Base-by-base conservation (phyloP, 2,329 filamentous ascomycete species). In the Claviceps citrina region DNA sequence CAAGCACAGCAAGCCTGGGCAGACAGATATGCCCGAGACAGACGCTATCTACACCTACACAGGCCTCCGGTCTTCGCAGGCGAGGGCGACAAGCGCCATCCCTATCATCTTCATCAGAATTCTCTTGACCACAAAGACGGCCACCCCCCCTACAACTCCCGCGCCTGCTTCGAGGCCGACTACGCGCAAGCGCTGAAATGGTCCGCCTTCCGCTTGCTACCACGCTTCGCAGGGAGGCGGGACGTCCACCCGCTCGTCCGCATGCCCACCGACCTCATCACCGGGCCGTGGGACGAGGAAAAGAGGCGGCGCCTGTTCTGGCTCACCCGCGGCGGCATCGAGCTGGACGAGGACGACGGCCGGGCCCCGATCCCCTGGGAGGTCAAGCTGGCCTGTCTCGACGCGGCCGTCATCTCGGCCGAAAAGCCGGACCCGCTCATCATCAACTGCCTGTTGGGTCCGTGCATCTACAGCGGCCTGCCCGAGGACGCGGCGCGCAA, bases 1-100 rank as follows among this genome's bases (percentile, higher is more conserved):
- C 57, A 64, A 33, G 68, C 67, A 9, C 63, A 67, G 49, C 60
- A 70, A 38, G 53, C 57, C 3, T 73, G 68, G 65, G 59, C 61
- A 33, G 58, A 62, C 19, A 58, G 50, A 33, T 52, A 63, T 41
- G 61, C 58, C 7, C 54, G 49, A 5, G 48, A 50, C 28, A 53
- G 56, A 10, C 51, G 51, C 44, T 62, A 59, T 40, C 47, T 59
- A 35, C 57, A 65, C 45, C 47, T 59, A 35, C 57, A 65, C 45
- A 54, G 51, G 44, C 24, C 50, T 35, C 47, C 43, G n/a, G n/a
- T 3, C 16, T 44, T 26, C n/a, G 25, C 30, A 22, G 31, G 28
- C 10, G 38, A 20, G 16, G 6, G 19, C 1, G 18, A 43, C 27
- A 32, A 42, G 15, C 36, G 36, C 3, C 36, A 8, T 24, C 22